phyloP scores from a whole-genome alignment of 257 asterid species.

The Parsonsia alboflavescens region DNA sequence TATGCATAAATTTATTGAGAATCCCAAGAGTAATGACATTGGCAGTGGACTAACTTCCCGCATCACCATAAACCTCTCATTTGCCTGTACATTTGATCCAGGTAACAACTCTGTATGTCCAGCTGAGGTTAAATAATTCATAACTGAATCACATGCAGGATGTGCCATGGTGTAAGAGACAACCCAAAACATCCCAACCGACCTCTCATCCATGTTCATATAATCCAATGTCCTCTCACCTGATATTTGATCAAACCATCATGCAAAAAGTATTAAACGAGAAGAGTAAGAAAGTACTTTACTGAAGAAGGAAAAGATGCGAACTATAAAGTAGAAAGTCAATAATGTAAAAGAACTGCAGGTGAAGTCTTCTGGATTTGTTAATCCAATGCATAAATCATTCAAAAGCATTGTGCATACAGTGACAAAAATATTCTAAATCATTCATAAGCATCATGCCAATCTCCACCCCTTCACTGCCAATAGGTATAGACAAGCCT shows the following conservation, averaged over 20 bases:
- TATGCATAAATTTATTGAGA: conserved; percentile 81
- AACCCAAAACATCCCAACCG: conserved; percentile 99
- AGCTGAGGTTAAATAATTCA: conserved; percentile 82
- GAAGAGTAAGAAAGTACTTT: not conserved
- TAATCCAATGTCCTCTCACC: conserved; percentile 92
- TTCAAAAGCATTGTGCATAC: not conserved
- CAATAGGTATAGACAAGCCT: not conserved
- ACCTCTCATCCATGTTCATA: conserved; percentile 95
- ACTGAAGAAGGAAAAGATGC: not conserved
- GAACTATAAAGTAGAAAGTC: not conserved
- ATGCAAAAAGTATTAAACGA: not conserved
- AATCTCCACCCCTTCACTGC: conserved; percentile 1
- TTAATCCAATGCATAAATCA: not conserved
- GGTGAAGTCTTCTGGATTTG: not conserved
- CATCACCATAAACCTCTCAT: conserved; percentile 83
- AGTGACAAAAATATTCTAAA: not conserved
- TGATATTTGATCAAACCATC: conserved; percentile 27
- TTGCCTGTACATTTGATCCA: conserved; percentile 70
- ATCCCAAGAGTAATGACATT: conserved; percentile 74
- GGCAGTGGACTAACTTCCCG: conserved; percentile 97
- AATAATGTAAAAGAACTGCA: not conserved
- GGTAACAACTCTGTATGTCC: conserved; percentile 76
- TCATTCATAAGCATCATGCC: not conserved
- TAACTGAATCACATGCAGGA: conserved; percentile 94
- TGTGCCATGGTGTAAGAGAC: conserved; percentile 98